Evolutionary conservation across 2,329 filamentous ascomycete genomes (phyloP), one percentile per base, ranked within the genome.

Genomic region (Clonostachys chloroleuca): DNA sequence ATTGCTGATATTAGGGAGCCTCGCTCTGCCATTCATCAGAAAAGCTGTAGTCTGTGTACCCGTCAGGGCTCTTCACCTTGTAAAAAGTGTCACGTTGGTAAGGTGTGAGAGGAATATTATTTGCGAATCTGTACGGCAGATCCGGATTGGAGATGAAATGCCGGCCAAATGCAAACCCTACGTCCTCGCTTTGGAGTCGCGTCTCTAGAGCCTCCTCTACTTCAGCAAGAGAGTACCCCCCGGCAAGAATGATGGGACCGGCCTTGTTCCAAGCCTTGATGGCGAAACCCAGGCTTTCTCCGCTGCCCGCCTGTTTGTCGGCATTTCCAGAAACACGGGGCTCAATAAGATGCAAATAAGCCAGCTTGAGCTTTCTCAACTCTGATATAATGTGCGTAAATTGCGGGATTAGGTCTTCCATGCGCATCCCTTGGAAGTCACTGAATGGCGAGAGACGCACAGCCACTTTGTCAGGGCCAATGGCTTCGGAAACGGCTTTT

Each of bases 301-400:
- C 24, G 24, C 24, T 30, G 24, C 24, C 24, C 24, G 24, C 17
- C 75, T 70, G 55, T 80, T 78, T 4, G 62, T 47, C 8, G 66
- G 9, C 9, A 30, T 30, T 42, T 17, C 40, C 40, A 24, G 40
- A 42, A 54, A 69, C 79, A n/a, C 72, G 66, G 51, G 77, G 76
- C 57, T 81, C 77, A 42, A 81, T 66, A 39, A 80, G 76, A 60
- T 72, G 75, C 14, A 81, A 70, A 50, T 80, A 81, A 3, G 72
- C 71, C 16, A 80, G 55, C 33, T 61, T 58, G 4, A 72, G 54
- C 43, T 59, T 56, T 56, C 79, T 79, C 50, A 80, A 54, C 48
- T 72, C 63, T 36, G 62, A 60, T 49, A 74, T 78, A 6, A 80
- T 61, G 50, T 72, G 60, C 3, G 67, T 64, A 73, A 76, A 81